Conservation (phyloP, 768 basidiomycete species). For the Russula emetica region DNA sequence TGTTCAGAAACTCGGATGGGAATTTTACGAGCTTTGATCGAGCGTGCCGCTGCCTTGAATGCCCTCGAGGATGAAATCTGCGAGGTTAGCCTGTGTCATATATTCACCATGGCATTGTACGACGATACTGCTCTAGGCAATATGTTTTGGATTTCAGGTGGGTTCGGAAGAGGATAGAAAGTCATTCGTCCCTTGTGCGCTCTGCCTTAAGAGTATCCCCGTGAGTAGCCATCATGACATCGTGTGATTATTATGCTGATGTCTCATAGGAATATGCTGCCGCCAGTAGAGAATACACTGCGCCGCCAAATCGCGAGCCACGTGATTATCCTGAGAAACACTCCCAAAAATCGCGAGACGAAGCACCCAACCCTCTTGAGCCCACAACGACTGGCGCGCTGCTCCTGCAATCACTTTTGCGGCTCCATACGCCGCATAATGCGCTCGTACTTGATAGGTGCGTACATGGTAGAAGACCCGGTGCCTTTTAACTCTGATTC, state of each 20-base stretch:
- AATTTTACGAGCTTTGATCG: slow-evolving; percentile 70
- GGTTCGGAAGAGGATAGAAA: slow-evolving; percentile 23
- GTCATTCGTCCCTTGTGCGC: slow-evolving; percentile 20
- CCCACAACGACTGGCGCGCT: slow-evolving; percentile 82
- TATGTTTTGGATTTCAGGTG: slow-evolving; percentile 22
- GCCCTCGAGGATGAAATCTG: slow-evolving; percentile 23
- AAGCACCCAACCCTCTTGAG: slow-evolving; percentile 42
- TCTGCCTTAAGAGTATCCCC: slow-evolving; percentile 17
- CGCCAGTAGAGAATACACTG: slow-evolving; percentile 17
- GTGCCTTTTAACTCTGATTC: background rate
- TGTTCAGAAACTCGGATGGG: slow-evolving; percentile 70
- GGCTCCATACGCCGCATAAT: slow-evolving; percentile 62
- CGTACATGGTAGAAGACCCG: slow-evolving; percentile 13
- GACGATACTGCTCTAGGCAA: slow-evolving; percentile 29
- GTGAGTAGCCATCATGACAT: slow-evolving; percentile 2
- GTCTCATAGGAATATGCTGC: slow-evolving; percentile 30
- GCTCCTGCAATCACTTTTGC: slow-evolving; percentile 77
- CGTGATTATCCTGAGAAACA: slow-evolving; percentile 28
- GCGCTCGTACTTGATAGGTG: slow-evolving; percentile 68
- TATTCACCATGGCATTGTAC: background rate
- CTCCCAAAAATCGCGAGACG: slow-evolving; percentile 19
- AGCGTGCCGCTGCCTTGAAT: slow-evolving; percentile 46
- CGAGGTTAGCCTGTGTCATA: slow-evolving; percentile 18
- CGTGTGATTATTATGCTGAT: background rate
- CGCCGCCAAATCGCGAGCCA: background rate